These are phyloP conservation scores for Lippia alba DNA, from an alignment of 305 asterid genomes.

Conservation along the genomic window DNA sequence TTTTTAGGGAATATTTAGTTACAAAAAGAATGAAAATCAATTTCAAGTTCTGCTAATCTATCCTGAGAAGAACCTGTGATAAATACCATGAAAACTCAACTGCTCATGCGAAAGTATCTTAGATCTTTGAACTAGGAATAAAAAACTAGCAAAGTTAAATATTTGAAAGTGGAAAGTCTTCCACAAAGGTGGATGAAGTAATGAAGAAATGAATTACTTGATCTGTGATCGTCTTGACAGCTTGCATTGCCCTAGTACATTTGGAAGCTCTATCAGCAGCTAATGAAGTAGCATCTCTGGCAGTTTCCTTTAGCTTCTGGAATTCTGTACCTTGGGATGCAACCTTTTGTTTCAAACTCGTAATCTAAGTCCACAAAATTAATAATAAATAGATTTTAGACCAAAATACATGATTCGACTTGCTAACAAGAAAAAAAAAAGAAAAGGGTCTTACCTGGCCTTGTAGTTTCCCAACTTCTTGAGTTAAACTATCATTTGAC, in stretches of 20 bases:
- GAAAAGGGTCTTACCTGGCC: conserved; percentile 46
- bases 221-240: conserved; percentile 54
- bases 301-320: conserved; percentile 54
- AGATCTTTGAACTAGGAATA: not conserved
- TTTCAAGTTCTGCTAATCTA: not conserved
- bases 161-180: conserved; percentile 1
- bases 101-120: conserved; percentile 1
- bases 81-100: conserved; percentile 1
- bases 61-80: not conserved
- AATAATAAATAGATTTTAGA: conserved; percentile 18
- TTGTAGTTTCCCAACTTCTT: conserved; percentile 61
- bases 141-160: not conserved
- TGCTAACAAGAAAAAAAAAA: not conserved
- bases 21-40: not conserved
- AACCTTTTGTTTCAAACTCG: conserved; percentile 61
- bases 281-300: conserved; percentile 50
- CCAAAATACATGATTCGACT: not conserved
- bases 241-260: conserved; percentile 48
- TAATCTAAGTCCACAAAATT: conserved; percentile 42
- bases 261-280: conserved; percentile 63
- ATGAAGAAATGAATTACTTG: conserved; percentile 51
- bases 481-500: conserved; percentile 58
- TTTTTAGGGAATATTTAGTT: not conserved
- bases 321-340: conserved; percentile 63
- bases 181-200: conserved; percentile 15